Conservation (phyloP, 192 early-diverging fungal genomes). For the Coemansia sp. region DNA sequence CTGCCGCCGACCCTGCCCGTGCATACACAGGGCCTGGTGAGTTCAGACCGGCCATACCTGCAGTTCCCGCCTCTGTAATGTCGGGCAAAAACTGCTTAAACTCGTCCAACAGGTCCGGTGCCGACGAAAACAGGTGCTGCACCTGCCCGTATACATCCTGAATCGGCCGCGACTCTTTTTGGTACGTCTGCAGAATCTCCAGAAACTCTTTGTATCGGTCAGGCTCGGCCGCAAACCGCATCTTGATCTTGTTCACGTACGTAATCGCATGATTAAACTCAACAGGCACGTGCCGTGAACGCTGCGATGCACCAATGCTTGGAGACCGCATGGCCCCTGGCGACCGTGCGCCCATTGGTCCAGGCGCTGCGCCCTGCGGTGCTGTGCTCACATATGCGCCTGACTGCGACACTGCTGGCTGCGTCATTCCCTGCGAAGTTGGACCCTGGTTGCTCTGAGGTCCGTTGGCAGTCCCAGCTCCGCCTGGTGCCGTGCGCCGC, state of each 20-base stretch:
- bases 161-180: conserved; percentile 94
- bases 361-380: conserved; percentile 4
- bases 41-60: conserved; percentile 16
- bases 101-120: conserved; percentile 90
- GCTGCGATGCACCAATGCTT: conserved; percentile 23
- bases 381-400: conserved; percentile 6
- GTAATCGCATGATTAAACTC: conserved; percentile 99
- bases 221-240: conserved; percentile 86
- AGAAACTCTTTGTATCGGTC: conserved; percentile 97
- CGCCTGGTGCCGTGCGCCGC: conserved; percentile 19
- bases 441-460: conserved; percentile 15
- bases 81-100: conserved; percentile 99
- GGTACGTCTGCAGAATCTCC: conserved; percentile 97
- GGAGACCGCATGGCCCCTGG: conserved; percentile 36
- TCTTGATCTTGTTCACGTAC: conserved; percentile 99
- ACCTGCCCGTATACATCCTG: conserved; percentile 98
- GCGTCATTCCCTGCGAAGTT: conserved; percentile 4
- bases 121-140: conserved; percentile 78
- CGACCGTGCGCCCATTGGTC: conserved; percentile 21
- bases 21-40: conserved; percentile 36
- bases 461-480: not conserved
- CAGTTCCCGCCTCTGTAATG: conserved; percentile 59
- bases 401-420: conserved; percentile 6
- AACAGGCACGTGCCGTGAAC: conserved; percentile 68
- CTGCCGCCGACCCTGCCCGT: conserved; percentile 15